Evolutionary conservation across 805 yeast species (phyloP), one percentile per base, ranked within the genome.

Genomic region (Ogataea trehalophila): DNA sequence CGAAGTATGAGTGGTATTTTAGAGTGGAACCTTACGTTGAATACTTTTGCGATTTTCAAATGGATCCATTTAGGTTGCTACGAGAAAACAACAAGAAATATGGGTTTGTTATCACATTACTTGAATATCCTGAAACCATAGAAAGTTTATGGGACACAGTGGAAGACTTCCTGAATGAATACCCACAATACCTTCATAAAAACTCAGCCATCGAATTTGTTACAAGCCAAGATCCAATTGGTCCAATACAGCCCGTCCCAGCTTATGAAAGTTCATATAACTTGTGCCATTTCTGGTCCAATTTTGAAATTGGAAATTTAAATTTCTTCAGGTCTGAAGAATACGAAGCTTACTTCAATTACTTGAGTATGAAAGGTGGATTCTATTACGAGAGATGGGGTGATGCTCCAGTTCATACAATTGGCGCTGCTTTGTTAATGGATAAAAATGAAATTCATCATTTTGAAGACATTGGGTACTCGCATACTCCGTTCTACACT

Each of bases 301-400:
- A 87, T 66, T 87, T 87, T 60, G 95, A 87, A 63, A 77, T 87
- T 52, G 95, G 84, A 2, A 75, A 77, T 53, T 70, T 87, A 58
- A 75, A 82, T 50, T 81, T 87, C 65, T 87, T 82, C 72, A 73
- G 91, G 62, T 71, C 83, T 34, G 77, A 84, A 39, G 77, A 75
- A 31, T 87, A 87, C 65, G 60, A 68, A 39, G 72, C 71, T 45
- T 86, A 74, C 62, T 87, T 87, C 61, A 76, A 83, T 26, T 71
- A 70, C 62, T 71, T 87, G 52, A 88, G 87, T 63, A 57, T 72
- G 31, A 71, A 78, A 17, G 91, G 89, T 42, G 94, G 94, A 5
- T 87, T 87, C 61, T 85, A 85, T 63, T 84, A 85, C 47, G 96
- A 89, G 66, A 70, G 96, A 49, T 90, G 97, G 97, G 97, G 97